These are phyloP conservation scores for Aspergillus leporis DNA, from an alignment of 495 filamentous ascomycete species.

Conservation along the genomic window DNA sequence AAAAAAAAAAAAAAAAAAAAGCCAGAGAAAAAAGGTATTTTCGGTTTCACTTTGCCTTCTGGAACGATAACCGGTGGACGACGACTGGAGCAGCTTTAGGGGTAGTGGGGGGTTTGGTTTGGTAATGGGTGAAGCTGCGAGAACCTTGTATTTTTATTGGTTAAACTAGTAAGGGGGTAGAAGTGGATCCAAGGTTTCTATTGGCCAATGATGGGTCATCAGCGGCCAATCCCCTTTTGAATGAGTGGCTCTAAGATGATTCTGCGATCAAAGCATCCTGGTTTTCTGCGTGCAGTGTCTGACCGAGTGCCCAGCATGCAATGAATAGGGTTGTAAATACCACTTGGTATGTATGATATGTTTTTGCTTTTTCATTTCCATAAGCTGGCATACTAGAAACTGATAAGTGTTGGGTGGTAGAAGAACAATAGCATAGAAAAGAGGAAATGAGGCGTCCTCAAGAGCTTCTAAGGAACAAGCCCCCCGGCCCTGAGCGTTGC, in stretches of 20 bases:
- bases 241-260: conserved; percentile 7
- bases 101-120: conserved; percentile 1
- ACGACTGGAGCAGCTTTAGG: conserved; percentile 12
- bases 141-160: conserved; percentile 5
- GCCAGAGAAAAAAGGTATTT: conserved; percentile 6
- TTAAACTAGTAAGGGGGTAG: background rate
- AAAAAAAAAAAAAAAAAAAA: conserved; percentile 11
- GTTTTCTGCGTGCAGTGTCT: background rate
- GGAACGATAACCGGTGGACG: conserved; percentile 8
- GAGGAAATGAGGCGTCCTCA: background rate
- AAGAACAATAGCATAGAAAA: background rate
- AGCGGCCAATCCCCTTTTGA: conserved; percentile 19
- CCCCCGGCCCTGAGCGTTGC: background rate
- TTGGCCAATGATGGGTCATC: conserved; percentile 8
- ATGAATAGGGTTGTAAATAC: background rate
- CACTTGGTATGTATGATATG: background rate
- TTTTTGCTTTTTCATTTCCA: background rate
- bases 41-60: conserved; percentile 9
- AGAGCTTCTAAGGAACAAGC: background rate
- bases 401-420: background rate
- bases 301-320: background rate
- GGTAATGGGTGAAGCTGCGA: background rate
- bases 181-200: conserved; percentile 6
- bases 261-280: conserved; percentile 9
- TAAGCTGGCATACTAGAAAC: background rate